These are phyloP conservation scores for Berberis thunbergii DNA, from an alignment of 164 flowering plant genomes.

Conservation along the genomic window DNA sequence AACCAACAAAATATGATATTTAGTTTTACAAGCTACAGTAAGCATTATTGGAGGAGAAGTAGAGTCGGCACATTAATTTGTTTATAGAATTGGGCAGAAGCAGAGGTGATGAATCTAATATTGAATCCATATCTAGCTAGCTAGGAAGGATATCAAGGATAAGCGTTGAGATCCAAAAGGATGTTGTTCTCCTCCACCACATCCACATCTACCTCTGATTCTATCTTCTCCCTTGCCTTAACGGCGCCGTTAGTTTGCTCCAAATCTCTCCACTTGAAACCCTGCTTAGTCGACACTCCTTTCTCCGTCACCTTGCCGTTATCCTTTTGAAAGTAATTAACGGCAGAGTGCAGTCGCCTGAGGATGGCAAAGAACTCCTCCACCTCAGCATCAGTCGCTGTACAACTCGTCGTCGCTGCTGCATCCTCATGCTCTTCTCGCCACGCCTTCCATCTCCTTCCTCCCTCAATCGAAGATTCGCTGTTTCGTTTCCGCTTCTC, in stretches of 20 bases:
- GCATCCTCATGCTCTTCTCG: background rate
- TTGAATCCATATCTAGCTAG: no score
- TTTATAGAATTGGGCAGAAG: no score
- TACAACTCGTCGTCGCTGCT: constrained; percentile 1
- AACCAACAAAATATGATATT: no score
- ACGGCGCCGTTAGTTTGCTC: constrained; percentile 5
- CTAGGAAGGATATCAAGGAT: constrained; percentile 6
- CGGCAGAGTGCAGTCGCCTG: constrained; percentile 30
- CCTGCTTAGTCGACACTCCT: constrained; percentile 14
- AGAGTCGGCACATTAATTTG: no score
- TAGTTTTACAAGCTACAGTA: no score
- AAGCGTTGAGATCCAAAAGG: constrained; percentile 24
- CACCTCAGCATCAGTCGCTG: constrained; percentile 33
- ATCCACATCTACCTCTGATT: background rate
- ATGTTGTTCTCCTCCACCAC: constrained; percentile 5
- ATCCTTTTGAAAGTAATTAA: constrained; percentile 22
- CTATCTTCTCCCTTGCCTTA: background rate
- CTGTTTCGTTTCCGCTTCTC: no score
- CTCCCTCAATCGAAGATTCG: background rate
- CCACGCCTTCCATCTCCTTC: background rate
- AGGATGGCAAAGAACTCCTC: constrained; percentile 50
- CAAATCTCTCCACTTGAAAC: constrained; percentile 18
- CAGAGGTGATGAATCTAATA: no score
- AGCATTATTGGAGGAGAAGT: no score
- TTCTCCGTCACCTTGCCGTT: constrained; percentile 7